phyloP scores from a whole-genome alignment of 2,329 filamentous ascomycete species.

The Colletotrichum tabaci region DNA sequence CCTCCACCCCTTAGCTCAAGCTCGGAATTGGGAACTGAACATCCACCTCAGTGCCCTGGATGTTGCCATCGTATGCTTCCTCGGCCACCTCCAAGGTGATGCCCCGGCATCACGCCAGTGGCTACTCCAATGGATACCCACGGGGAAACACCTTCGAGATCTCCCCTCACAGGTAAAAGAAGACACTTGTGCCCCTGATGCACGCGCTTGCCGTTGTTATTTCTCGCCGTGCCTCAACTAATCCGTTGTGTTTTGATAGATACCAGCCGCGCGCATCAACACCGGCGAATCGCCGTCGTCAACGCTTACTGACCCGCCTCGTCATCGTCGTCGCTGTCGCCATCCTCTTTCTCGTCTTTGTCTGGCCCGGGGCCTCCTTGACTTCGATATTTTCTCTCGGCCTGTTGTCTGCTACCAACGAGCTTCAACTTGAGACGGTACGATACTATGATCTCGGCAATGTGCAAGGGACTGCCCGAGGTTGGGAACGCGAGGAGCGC shows the following conservation, averaged over 20 bases:
- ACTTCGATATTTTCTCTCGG: slow-evolving; percentile 78
- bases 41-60: slow-evolving; percentile 48
- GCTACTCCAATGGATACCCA: slow-evolving; percentile 89
- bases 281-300: slow-evolving; percentile 78
- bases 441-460: slow-evolving; percentile 97
- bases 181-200: slow-evolving; percentile 2
- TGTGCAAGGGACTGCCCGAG: slow-evolving; percentile 90
- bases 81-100: slow-evolving; percentile 76
- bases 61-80: slow-evolving; percentile 74
- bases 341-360: slow-evolving; percentile 79
- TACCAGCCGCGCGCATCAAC: slow-evolving; percentile 88
- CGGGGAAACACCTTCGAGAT: slow-evolving; percentile 86
- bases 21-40: slow-evolving; percentile 37
- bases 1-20: slow-evolving; percentile 12
- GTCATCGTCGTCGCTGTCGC: slow-evolving; percentile 68
- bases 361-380: slow-evolving; percentile 77
- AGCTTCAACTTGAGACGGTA: slow-evolving; percentile 91
- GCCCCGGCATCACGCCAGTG: slow-evolving; percentile 83
- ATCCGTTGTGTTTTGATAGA: slow-evolving; percentile 60
- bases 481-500: slow-evolving; percentile 96
- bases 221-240: slow-evolving; percentile 41
- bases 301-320: slow-evolving; percentile 79
- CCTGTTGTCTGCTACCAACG: slow-evolving; percentile 75
- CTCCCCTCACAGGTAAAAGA: slow-evolving; percentile 85
- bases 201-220: neutral